Evolutionary conservation across 2,329 filamentous ascomycete species (phyloP), one percentile per base, ranked within the genome.

Genomic region (Hirsutella thompsonii): DNA sequence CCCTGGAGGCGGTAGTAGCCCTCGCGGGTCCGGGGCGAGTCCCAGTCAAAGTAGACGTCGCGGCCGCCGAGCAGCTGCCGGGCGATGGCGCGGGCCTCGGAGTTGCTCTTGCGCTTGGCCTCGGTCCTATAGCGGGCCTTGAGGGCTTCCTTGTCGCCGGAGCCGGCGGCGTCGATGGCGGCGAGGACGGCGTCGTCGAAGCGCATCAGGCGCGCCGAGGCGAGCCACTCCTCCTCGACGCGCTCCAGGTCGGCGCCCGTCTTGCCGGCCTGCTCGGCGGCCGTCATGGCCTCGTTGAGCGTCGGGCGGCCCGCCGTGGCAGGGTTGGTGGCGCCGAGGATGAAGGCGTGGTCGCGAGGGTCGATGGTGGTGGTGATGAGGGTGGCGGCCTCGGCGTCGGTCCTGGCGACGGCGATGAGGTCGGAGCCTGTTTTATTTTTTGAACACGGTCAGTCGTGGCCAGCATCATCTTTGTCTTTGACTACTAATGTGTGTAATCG

Each of bases 291-390:
- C 56, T 95, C 89, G 64, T 83, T 83, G 43, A 98, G 77, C 0
- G 90, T 83, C 61, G 87, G 76, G 28, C 34, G 9, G 18, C 14
- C 3, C 14, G 13, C 19, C 9, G 95, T 74, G 51, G 74, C 72
- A 36, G 88, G 77, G 69, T 95, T 96, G 42, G 92, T 98, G 54
- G 74, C 69, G 51, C 92, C 92, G 28, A 93, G 67, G 61, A 98
- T 88, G 76, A 94, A 98, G 54, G 79, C 72, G 63, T 98, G 92
- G 66, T 98, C 92, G 54, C 92, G 84, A 44, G 84, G 81, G 66
- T 98, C 92, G 58, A 98, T 95, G 53, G 87, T 94, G 28, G 86
- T 90, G 48, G 87, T 94, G 69, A 98, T 94, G 54, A 98, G 81
- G 4, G 92, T 98, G 28, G 92, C 92, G 41, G 92, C 92, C 71